Evolutionary conservation across 2,329 filamentous ascomycete species (phyloP).

Genomic region (Xylariaceae sp.): DNA sequence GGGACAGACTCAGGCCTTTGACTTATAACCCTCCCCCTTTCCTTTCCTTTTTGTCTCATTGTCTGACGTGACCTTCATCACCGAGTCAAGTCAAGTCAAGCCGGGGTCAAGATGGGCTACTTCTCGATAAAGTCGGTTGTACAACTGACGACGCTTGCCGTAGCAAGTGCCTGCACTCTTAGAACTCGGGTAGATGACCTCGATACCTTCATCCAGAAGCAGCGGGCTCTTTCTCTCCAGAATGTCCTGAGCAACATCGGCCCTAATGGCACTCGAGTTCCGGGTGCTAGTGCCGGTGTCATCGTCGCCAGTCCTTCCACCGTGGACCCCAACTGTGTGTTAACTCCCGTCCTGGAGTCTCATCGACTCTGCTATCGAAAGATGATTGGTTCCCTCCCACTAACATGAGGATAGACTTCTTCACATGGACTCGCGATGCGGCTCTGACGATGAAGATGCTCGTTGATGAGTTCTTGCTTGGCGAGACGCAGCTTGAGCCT

Average conservation of each 20-base stretch:
- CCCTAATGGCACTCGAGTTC: constrained; percentile 41
- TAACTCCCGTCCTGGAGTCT: neutral
- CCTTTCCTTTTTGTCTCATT: neutral
- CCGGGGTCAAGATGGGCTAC: constrained; percentile 13
- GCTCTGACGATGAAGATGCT: constrained; percentile 48
- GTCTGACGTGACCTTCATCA: neutral
- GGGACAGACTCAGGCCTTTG: neutral
- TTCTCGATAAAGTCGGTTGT: constrained; percentile 14
- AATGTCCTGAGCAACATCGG: constrained; percentile 53
- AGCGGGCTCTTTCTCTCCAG: constrained; percentile 45
- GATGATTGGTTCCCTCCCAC: neutral
- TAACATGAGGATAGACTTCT: constrained; percentile 42
- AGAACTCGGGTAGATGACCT: constrained; percentile 3
- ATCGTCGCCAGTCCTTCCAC: constrained; percentile 52
- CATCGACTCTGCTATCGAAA: neutral
- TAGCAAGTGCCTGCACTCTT: constrained; percentile 8
- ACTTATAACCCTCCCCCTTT: neutral
- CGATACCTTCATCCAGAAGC: constrained; percentile 37
- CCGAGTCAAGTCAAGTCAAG: neutral
- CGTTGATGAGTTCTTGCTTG: constrained; percentile 46
- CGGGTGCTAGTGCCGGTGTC: constrained; percentile 44
- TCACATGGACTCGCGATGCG: constrained; percentile 53
- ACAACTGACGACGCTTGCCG: constrained; percentile 14
- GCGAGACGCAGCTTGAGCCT: constrained; percentile 40
- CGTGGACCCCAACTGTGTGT: constrained; percentile 48